phyloP scores from a whole-genome alignment of 1,139 yeast species.

The Magnusiomyces magnusii region DNA sequence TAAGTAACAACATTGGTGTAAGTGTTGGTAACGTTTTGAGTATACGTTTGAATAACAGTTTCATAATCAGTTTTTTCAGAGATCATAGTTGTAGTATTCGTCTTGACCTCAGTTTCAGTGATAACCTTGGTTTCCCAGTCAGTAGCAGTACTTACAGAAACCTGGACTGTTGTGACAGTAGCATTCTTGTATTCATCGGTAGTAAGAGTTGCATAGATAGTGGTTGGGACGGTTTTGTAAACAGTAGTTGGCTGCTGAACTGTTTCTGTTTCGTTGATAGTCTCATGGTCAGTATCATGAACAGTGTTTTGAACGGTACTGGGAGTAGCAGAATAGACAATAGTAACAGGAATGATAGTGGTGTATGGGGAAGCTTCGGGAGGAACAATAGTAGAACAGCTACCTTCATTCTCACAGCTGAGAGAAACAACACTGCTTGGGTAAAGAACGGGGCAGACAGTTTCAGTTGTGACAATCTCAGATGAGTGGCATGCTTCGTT shows the following conservation, averaged over 20 bases:
- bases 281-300: background rate
- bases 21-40: background rate
- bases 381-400: background rate
- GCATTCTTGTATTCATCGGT: background rate
- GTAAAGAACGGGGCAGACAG: conserved; percentile 7
- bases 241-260: conserved; percentile 2
- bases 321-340: background rate
- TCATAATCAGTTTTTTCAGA: background rate
- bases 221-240: background rate
- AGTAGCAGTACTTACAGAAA: background rate
- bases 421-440: conserved; percentile 1
- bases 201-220: background rate
- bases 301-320: background rate
- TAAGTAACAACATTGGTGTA: background rate
- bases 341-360: conserved; percentile 1
- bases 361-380: conserved; percentile 4
- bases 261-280: background rate
- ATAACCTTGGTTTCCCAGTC: background rate
- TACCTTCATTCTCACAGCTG: background rate
- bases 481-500: background rate
- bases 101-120: background rate
- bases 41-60: conserved; percentile 1
- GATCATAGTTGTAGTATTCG: conserved; percentile 2
- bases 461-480: background rate
- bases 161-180: background rate